Base-by-base conservation (phyloP, 805 yeast genomes). In the Zygosaccharomyces gambellarensis region DNA sequence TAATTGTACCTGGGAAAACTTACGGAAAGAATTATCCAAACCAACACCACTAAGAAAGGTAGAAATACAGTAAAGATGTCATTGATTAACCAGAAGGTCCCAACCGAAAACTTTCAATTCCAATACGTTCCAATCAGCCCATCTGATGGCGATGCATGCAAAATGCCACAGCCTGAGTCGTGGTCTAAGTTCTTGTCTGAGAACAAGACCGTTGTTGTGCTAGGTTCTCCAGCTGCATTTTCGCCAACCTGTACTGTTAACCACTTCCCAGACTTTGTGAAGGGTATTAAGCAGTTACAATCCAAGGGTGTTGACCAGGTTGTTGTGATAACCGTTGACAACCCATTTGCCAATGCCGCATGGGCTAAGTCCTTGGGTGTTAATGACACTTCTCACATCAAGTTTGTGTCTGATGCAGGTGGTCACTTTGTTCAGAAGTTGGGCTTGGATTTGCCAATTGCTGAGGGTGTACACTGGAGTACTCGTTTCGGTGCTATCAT, bases 181-280 rank as follows among this genome's bases (percentile, higher is more conserved):
- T 61, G 69, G 56, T 45, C 56, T 28, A 57, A 61, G 39, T 65
- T 67, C 42, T 48, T 58, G 4, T 54, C 55, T n/a, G 62, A 60
- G 22, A 54, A 62, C 61, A 80, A 81, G 72, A 81, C 75, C 59
- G 79, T 83, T 29, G 80, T 86, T 39, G 72, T 87, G 58, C 87
- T 88, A 29, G 76, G 85, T 51, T 90, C 87, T 30, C 94, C 95
- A 53, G 95, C 90, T 54, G 94, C 95, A 9, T 87, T 86, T 75
- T 86, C 95, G 25, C 95, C 92, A 49, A 81, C 92, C 6, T 86
- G 94, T 69, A 76, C 86, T 43, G 79, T 76, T 45, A 74, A 78
- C 59, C 94, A 85, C 68, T 76, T 85, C 52, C 92, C 92, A 49
- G 87, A 82, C 22, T 84, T 71, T 71, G 65, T 84, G 50, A 62